phyloP scores from a whole-genome alignment of 202 grass and related monocot species.

The Cymbopogon flexuosus region DNA sequence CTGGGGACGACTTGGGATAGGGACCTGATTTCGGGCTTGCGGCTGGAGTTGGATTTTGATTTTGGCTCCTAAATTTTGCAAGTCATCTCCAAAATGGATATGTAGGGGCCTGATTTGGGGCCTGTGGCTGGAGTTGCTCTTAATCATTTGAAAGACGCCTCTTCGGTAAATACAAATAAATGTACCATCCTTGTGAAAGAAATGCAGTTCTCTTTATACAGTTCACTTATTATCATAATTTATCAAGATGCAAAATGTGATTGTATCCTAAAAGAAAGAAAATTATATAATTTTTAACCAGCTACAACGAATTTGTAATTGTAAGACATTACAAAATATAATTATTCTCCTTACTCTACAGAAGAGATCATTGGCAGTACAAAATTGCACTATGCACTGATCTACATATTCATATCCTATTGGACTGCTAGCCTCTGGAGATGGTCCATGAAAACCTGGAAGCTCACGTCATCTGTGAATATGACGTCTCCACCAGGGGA shows the following conservation, averaged over 20 bases:
- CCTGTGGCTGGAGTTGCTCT: neutral
- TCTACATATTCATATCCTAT: slow-evolving; percentile 26
- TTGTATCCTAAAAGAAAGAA: neutral
- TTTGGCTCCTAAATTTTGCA: too few relatives aligned
- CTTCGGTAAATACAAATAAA: neutral
- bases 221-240: neutral
- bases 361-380: neutral
- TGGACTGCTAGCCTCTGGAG: slow-evolving; percentile 77
- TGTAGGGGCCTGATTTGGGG: too few relatives aligned
- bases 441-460: slow-evolving; percentile 89
- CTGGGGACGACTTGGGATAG: too few relatives aligned
- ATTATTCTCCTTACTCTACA: slow-evolving; percentile 24
- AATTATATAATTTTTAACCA: neutral
- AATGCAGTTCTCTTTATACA: neutral
- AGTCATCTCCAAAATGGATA: too few relatives aligned
- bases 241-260: neutral
- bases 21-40: too few relatives aligned
- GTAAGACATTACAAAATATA: neutral
- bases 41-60: too few relatives aligned
- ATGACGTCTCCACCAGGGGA: slow-evolving; percentile 63
- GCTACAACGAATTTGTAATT: neutral
- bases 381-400: slow-evolving; percentile 28
- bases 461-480: slow-evolving; percentile 92
- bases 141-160: neutral
- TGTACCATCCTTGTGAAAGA: neutral